Base-by-base conservation (phyloP, 106 monocot genomes). In the Dendrobium nobile region DNA sequence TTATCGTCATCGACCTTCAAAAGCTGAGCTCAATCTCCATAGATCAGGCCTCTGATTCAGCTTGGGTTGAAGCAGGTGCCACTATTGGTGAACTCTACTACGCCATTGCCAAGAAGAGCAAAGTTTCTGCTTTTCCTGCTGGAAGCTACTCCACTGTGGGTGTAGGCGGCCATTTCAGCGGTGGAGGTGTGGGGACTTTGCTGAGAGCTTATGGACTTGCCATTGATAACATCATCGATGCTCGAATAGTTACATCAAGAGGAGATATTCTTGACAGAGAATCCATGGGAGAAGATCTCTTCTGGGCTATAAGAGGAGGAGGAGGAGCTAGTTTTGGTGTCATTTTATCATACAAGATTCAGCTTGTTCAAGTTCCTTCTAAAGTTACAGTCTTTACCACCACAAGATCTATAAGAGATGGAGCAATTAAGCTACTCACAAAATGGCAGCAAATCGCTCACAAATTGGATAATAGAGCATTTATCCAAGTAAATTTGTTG, bases 251-350 rank as follows among this genome's bases (percentile, higher is more conserved):
- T 16, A 81, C 75, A 17, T 73, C 27, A 13, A 26, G 67, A 0
- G 88, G 80, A 37, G 9, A 65, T 22, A 8, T 88, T 9, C 19
- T 88, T 16, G 80, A 85, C 47, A 64, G 82, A 68, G 67, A 27
- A 31, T 58, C 77, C 20, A 82, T 84, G 65, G 82, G 82, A 2
- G 82, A 77, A 56, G 81, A 81, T 59, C 81, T 81, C 19, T 81
- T 81, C 54, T 81, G 81, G 81, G 81, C 84, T 3, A 77, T 88
- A 0, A 80, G 84, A 73, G 87, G 87, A 5, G 87, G 78, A 54
- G 89, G 87, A 13, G 89, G 72, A 16, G 80, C 79, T 19, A 89
- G 89, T 79, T 89, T 92, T 72, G 91, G 89, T 26, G 27, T 89
- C 54, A 51, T 89, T 18, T 11, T 89, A 3, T 85, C 87, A 9